Percentiles rank a stretch among this genome's conserved stretches.
phyloP scores from a whole-genome alignment of 805 yeast genomes.

The Tetrapisispora pingtungensis region DNA sequence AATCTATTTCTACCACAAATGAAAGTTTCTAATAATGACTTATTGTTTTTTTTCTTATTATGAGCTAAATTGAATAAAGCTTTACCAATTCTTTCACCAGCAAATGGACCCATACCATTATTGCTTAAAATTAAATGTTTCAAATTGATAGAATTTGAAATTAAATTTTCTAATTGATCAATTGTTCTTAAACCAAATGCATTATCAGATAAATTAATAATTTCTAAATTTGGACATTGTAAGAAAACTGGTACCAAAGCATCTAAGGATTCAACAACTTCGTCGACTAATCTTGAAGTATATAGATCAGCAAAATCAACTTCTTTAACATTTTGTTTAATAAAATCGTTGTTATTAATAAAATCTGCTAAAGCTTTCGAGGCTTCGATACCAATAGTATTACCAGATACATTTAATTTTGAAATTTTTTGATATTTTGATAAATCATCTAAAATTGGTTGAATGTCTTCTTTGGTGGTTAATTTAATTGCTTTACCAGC shows the following conservation, averaged over 20 bases:
- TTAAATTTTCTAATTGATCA: slow-evolving; percentile 72
- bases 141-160: slow-evolving; percentile 64
- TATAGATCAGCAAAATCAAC: slow-evolving; percentile 85
- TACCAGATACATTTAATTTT: slow-evolving; percentile 77
- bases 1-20: slow-evolving; percentile 95
- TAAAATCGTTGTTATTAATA: slow-evolving; percentile 29
- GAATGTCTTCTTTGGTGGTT: slow-evolving; percentile 61
- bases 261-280: slow-evolving; percentile 77
- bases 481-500: slow-evolving; percentile 71
- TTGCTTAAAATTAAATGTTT: slow-evolving; percentile 84
- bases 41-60: slow-evolving; percentile 43
- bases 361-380: slow-evolving; percentile 59
- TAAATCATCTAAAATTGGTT: slow-evolving; percentile 56
- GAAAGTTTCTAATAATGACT: slow-evolving; percentile 62
- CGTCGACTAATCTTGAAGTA: slow-evolving; percentile 90
- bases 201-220: slow-evolving; percentile 82
- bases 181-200: slow-evolving; percentile 96
- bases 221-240: slow-evolving; percentile 54
- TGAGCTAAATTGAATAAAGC: slow-evolving; percentile 64
- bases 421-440: slow-evolving; percentile 29
- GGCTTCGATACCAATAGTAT: slow-evolving; percentile 89
- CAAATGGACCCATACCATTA: slow-evolving; percentile 97
- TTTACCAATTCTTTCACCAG: slow-evolving; percentile 89
- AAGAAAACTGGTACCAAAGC: slow-evolving; percentile 64
- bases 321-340: slow-evolving; percentile 43